These are phyloP conservation scores for Phytophthora foliorum DNA, from an alignment of 352 stramenopile genomes.

Conservation along the genomic window DNA sequence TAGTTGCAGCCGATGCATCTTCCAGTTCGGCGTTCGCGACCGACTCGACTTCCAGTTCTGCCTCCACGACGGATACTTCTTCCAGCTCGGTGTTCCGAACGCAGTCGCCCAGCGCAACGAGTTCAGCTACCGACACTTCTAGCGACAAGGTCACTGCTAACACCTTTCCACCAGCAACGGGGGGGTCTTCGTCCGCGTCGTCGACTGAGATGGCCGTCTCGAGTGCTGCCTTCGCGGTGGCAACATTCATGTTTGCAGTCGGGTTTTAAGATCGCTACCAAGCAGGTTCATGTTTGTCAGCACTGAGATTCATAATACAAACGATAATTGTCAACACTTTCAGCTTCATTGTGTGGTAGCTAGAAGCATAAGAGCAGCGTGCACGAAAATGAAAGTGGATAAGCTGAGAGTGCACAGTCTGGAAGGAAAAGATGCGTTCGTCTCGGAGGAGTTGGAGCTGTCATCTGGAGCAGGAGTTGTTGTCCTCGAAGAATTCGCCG, in stretches of 20 bases:
- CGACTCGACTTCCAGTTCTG: slow-evolving; percentile 5
- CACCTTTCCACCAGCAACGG: slow-evolving; percentile 5
- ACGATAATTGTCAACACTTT: background rate
- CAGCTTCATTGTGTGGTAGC: background rate
- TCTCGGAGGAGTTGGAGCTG: background rate
- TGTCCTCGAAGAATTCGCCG: background rate
- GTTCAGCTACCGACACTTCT: slow-evolving; percentile 3
- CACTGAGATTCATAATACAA: slow-evolving; percentile 15
- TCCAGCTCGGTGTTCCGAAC: slow-evolving; percentile 4
- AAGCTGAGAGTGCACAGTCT: background rate
- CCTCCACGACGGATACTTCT: slow-evolving; percentile 1
- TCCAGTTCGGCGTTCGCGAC: background rate
- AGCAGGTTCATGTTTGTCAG: background rate
- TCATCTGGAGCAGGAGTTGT: background rate
- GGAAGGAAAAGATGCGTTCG: background rate
- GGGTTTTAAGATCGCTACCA: slow-evolving; percentile 3
- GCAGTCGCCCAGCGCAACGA: background rate
- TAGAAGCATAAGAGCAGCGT: background rate
- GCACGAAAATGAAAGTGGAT: background rate
- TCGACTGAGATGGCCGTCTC: slow-evolving; percentile 9
- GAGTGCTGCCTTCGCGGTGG: background rate
- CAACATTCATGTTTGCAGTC: slow-evolving; percentile 5
- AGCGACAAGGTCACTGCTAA: slow-evolving; percentile 27
- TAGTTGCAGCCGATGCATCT: background rate
- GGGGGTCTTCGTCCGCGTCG: slow-evolving; percentile 15